Percentiles rank a stretch among this genome's conserved stretches.
Conservation (phyloP, 2,329 filamentous ascomycete species). For the Apiospora koreana region DNA sequence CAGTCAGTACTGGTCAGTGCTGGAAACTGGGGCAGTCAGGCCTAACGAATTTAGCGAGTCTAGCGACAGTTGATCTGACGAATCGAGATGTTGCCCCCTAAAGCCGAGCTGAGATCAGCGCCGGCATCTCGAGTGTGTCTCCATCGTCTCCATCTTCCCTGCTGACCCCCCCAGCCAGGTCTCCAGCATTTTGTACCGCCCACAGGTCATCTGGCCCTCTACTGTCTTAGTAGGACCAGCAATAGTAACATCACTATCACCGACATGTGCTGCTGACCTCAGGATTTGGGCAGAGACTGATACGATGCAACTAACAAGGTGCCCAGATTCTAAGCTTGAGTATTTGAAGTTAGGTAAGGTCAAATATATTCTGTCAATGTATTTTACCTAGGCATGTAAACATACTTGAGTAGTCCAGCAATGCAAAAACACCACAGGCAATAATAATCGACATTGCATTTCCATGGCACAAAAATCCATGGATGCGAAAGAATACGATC, state of each 20-base stretch:
- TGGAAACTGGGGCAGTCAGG: background rate
- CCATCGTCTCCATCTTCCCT: background rate
- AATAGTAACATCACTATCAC: background rate
- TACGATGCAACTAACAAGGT: background rate
- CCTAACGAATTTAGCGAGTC: background rate
- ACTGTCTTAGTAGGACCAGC: background rate
- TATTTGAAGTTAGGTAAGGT: background rate
- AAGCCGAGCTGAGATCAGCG: conserved; percentile 4
- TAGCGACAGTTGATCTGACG: conserved; percentile 1
- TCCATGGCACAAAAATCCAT: background rate
- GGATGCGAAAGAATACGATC: background rate
- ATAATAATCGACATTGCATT: background rate
- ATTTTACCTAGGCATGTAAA: too few relatives aligned
- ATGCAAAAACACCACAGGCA: background rate
- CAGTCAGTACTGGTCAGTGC: too few relatives aligned
- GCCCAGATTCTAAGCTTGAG: background rate
- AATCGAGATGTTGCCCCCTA: background rate
- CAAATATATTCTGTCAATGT: too few relatives aligned
- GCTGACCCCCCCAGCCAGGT: background rate
- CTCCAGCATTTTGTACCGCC: background rate
- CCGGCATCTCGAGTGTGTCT: background rate
- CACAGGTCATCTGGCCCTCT: background rate
- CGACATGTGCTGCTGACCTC: background rate
- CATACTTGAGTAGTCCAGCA: background rate
- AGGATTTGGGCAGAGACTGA: background rate